Evolutionary conservation across 1,284 basidiomycete species (phyloP).

Genomic region (Moesziomyces globuligerus): DNA sequence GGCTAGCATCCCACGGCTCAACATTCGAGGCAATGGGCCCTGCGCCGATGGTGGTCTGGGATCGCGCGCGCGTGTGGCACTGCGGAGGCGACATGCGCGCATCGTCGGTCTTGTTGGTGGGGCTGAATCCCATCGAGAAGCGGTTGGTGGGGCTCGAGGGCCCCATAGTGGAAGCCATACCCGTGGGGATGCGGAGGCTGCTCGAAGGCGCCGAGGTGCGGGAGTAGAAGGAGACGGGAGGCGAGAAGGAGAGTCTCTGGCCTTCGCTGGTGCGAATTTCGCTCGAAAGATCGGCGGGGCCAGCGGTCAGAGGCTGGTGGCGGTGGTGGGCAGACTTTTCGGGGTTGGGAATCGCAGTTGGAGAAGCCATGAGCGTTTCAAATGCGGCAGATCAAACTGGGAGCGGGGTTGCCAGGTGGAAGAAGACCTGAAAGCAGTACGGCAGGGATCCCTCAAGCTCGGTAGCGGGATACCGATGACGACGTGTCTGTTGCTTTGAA

Average conservation of each 20-base stretch:
- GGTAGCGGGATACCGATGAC: too few species aligned
- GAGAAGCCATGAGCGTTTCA: conserved; percentile 45
- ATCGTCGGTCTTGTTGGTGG: conserved; percentile 18
- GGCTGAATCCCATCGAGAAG: conserved; percentile 35
- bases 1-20: conserved; percentile 26
- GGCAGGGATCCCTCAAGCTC: too few species aligned
- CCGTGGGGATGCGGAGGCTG: conserved; percentile 27
- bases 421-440: too few species aligned
- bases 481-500: too few species aligned
- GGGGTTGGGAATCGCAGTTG: conserved; percentile 51
- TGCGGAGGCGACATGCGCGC: conserved; percentile 30
- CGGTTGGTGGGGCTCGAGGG: conserved; percentile 32
- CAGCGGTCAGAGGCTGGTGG: conserved; percentile 13
- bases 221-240: conserved; percentile 38
- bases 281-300: conserved; percentile 28
- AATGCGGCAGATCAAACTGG: not conserved
- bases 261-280: conserved; percentile 47
- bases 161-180: conserved; percentile 35
- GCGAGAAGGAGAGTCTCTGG: conserved; percentile 38
- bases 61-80: conserved; percentile 37
- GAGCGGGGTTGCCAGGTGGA: too few species aligned
- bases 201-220: conserved; percentile 25
- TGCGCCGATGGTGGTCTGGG: conserved; percentile 39
- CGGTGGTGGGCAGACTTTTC: conserved; percentile 56
- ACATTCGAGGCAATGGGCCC: conserved; percentile 15